Conservation (phyloP, 441 rosid genomes). For the Macaranga tanarius region DNA sequence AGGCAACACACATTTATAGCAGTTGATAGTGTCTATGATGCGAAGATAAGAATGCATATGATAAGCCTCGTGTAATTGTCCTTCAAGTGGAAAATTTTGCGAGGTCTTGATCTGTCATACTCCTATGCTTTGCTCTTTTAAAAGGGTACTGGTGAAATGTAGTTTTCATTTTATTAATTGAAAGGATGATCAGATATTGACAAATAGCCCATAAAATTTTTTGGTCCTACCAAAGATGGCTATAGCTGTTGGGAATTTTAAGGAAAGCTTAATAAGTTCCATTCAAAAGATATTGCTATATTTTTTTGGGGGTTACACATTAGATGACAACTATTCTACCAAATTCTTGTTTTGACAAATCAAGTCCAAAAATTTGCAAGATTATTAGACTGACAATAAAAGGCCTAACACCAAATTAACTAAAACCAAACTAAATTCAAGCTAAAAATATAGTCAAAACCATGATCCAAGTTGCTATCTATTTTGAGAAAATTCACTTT, state of each 20-base stretch:
- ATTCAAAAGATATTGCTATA: too few species aligned
- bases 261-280: slow-evolving; percentile 10
- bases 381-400: neutral
- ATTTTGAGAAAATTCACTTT: neutral
- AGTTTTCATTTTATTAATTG: slow-evolving; percentile 14
- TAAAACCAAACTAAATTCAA: neutral
- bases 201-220: neutral
- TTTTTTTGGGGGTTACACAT: neutral
- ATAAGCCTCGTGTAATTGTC: slow-evolving; percentile 34
- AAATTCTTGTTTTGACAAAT: neutral
- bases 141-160: slow-evolving; percentile 9
- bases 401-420: neutral
- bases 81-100: slow-evolving; percentile 13
- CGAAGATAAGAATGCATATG: slow-evolving; percentile 10
- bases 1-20: slow-evolving; percentile 22
- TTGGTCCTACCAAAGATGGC: slow-evolving; percentile 8
- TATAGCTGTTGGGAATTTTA: neutral
- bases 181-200: slow-evolving; percentile 12
- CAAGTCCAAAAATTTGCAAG: slow-evolving; percentile 5
- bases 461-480: neutral
- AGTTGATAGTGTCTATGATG: neutral
- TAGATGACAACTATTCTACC: neutral
- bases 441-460: neutral
- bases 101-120: slow-evolving; percentile 26
- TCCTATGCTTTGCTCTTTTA: slow-evolving; percentile 4